A percentile compares a stretch with the other conserved stretches of the same genome.
phyloP scores from a whole-genome alignment of 2,329 filamentous ascomycete species.

The Fusarium luffae region DNA sequence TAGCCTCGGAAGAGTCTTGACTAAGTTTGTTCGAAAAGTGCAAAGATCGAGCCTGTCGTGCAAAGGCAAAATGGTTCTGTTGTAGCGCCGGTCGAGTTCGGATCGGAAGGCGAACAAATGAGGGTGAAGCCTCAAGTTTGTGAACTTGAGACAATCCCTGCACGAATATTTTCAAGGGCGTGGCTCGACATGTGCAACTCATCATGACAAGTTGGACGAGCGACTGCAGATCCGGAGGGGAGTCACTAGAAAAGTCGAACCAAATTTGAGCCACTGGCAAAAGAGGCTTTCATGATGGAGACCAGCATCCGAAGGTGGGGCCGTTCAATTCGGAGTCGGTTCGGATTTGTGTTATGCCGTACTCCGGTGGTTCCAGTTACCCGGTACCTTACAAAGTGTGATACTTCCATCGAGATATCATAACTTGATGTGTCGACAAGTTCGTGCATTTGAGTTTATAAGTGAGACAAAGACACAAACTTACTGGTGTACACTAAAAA shows the following conservation, averaged over 20 bases:
- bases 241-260: constrained; percentile 39
- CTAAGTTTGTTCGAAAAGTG: constrained; percentile 34
- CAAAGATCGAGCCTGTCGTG: constrained; percentile 42
- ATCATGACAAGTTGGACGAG: constrained; percentile 48
- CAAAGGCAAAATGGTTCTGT: constrained; percentile 25
- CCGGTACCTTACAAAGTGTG: not conserved
- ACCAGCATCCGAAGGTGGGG: constrained; percentile 39
- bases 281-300: constrained; percentile 37
- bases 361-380: not conserved
- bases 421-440: not conserved
- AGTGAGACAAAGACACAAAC: not conserved
- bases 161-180: constrained; percentile 60
- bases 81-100: constrained; percentile 19
- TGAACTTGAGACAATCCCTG: constrained; percentile 58
- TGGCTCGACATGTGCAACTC: constrained; percentile 61
- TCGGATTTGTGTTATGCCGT: constrained; percentile 27
- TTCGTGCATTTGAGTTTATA: not conserved
- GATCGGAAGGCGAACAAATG: constrained; percentile 33
- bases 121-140: constrained; percentile 41
- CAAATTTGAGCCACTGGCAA: constrained; percentile 29
- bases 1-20: constrained; percentile 29
- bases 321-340: constrained; percentile 3
- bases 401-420: not conserved
- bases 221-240: not conserved
- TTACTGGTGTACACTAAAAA: not conserved